A percentile compares a stretch with the other conserved stretches of the same genome.
Conservation (phyloP, 495 filamentous ascomycete genomes). For the Tuber aestivum region DNA sequence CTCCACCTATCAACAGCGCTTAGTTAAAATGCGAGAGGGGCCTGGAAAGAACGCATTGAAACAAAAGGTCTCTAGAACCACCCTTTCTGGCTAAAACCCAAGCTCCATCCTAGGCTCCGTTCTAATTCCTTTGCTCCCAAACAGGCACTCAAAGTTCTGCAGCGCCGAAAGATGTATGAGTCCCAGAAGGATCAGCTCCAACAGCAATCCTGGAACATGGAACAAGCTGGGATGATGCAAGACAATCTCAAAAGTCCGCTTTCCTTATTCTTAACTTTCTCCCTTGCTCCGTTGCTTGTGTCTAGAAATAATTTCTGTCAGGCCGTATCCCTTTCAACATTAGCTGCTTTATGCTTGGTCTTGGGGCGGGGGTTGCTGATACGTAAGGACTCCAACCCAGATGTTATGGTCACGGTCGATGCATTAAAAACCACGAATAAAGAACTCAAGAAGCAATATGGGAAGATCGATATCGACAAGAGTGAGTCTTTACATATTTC, state of each 20-base stretch:
- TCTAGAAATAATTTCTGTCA: neutral
- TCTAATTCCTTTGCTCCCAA: constrained; percentile 7
- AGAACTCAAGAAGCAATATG: constrained; percentile 87
- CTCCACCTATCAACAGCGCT: constrained; percentile 74
- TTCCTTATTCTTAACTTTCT: constrained; percentile 14
- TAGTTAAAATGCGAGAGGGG: constrained; percentile 91
- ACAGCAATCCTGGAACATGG: constrained; percentile 97
- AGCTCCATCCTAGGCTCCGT: neutral
- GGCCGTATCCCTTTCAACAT: constrained; percentile 15
- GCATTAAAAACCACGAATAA: constrained; percentile 96
- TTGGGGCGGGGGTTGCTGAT: constrained; percentile 33
- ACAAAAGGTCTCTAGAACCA: constrained; percentile 54
- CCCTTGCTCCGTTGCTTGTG: constrained; percentile 9
- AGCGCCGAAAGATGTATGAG: constrained; percentile 96
- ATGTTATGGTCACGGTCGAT: constrained; percentile 97
- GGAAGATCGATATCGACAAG: constrained; percentile 94
- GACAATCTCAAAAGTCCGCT: constrained; percentile 78
- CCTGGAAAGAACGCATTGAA: constrained; percentile 90
- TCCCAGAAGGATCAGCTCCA: constrained; percentile 89
- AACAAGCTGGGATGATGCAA: constrained; percentile 98
- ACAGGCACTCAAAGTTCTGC: constrained; percentile 79
- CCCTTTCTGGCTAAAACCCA: neutral
- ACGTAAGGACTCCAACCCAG: constrained; percentile 24
- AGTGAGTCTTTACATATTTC: constrained; percentile 43
- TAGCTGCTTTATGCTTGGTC: constrained; percentile 13